These are phyloP conservation scores for Cutaneotrichosporon mucoides DNA, from an alignment of 1,284 basidiomycete species.

Conservation along the genomic window DNA sequence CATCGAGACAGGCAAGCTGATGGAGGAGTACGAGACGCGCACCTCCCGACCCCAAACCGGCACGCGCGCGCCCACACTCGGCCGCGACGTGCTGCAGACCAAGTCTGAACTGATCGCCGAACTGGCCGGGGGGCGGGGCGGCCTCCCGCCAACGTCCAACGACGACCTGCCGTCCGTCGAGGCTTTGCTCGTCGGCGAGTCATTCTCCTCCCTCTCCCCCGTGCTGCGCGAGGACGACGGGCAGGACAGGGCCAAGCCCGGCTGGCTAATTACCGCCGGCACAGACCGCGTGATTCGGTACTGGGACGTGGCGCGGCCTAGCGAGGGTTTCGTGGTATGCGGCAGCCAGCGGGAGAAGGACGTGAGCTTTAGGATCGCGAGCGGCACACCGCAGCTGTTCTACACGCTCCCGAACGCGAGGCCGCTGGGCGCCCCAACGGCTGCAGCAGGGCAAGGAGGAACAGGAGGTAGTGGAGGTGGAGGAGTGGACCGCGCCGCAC, in stretches of 20 bases:
- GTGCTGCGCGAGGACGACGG: constrained; percentile 15
- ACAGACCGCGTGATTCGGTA: constrained; percentile 46
- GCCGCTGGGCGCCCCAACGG: not conserved
- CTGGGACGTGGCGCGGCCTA: constrained; percentile 37
- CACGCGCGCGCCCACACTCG: not conserved
- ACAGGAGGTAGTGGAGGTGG: too few species aligned
- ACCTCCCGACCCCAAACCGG: constrained; percentile 19
- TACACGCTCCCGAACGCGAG: constrained; percentile 33
- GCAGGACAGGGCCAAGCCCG: constrained; percentile 6
- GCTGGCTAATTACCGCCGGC: constrained; percentile 44
- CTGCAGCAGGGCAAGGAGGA: not conserved
- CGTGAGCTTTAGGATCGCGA: constrained; percentile 34
- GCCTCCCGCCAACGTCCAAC: constrained; percentile 13
- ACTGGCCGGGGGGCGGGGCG: constrained; percentile 18
- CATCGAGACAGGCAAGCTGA: constrained; percentile 46
- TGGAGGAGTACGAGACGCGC: constrained; percentile 45
- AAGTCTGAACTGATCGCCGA: constrained; percentile 32
- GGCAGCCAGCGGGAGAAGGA: constrained; percentile 46
- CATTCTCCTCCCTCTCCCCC: constrained; percentile 25
- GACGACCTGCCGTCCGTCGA: constrained; percentile 20
- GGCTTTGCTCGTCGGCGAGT: constrained; percentile 30
- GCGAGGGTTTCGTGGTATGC: constrained; percentile 43
- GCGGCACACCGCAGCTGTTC: constrained; percentile 14
- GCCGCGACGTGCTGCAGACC: constrained; percentile 23
- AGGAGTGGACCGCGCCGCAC: not conserved